Evolutionary conservation across 192 early-diverging fungal genomes (phyloP).

Genomic region (Mortierella claussenii): DNA sequence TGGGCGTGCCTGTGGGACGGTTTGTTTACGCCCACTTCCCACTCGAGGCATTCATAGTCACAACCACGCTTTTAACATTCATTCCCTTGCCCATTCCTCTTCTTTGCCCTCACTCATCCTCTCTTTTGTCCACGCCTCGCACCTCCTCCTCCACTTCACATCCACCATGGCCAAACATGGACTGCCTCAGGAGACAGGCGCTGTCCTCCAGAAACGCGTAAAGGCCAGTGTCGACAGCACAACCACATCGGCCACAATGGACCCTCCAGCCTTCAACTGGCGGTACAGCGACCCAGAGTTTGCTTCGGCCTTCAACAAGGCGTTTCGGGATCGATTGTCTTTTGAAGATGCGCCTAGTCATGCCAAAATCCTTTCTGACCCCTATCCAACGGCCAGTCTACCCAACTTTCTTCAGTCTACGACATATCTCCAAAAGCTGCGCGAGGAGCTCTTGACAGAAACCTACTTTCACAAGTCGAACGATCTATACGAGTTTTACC

Average conservation of each 20-base stretch:
- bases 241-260: neutral
- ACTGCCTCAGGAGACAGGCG: neutral
- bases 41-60: constrained; percentile 1
- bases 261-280: constrained; percentile 44
- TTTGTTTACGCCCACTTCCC: constrained; percentile 13
- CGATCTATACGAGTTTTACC: constrained; percentile 78
- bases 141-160: no score
- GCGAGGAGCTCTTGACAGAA: constrained; percentile 50
- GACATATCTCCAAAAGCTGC: constrained; percentile 44
- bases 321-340: constrained; percentile 37
- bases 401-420: constrained; percentile 52
- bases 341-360: constrained; percentile 37
- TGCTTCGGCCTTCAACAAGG: constrained; percentile 34
- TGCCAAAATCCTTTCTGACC: constrained; percentile 25
- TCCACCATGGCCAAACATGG: constrained; percentile 42
- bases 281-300: constrained; percentile 50
- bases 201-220: constrained; percentile 23
- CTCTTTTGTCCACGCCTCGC: neutral
- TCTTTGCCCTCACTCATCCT: neutral
- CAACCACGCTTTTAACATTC: neutral
- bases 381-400: constrained; percentile 49
- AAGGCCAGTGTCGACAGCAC: constrained; percentile 17
- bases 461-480: constrained; percentile 65
- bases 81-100: neutral
- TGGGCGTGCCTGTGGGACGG: no score